Base-by-base conservation (phyloP, 108 stramenopile genomes). In the Fistulifera pelliculosa region DNA sequence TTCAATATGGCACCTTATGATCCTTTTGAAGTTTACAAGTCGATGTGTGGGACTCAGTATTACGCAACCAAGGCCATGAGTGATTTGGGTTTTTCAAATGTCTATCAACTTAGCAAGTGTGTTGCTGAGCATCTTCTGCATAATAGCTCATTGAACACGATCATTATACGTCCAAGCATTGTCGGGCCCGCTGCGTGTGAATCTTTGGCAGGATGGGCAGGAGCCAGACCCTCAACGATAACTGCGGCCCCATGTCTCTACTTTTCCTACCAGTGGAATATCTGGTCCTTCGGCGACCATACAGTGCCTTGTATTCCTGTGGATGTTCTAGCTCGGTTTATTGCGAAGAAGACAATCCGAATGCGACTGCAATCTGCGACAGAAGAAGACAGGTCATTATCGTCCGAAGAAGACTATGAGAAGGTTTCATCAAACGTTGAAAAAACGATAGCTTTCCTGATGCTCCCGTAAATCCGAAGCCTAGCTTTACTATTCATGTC, bases 101-200 rank as follows among this genome's bases (percentile, higher is more conserved):
- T 81, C 8, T 93, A 93, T 69, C 77, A 83, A 14, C 84, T 93
- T 52, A 84, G 81, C 70, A 93, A 93, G 67, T 82, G 87, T 41
- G 70, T 93, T 19, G 83, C 85, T 50, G 92, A 93, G 66, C 87
- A 90, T 60, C 56, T 93, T 38, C 70, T 93, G 1, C 64, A 61
- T 8, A 61, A 73, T 27, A 40, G 35, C 35, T 62, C 52, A 4
- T 56, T 73, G 1, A 49, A 81, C 24, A 93, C 87, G 1, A 61
- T 83, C 23, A 85, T 93, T 47, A 62, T 90, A 17, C 71, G 92
- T 56, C 92, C 92, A 12, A 80, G 87, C 57, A 90, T 93, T 54
- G 88, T 93, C 15, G 87, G 92, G 5, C 92, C 92, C 41, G 73
- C 86, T 19, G 56, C 75, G 10, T 69, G 80, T 40, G 56, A 71